A percentile compares a stretch with the other conserved stretches of the same genome.
These are phyloP conservation scores for Dentipellis sp. DNA, from an alignment of 768 basidiomycete genomes.

Conservation along the genomic window DNA sequence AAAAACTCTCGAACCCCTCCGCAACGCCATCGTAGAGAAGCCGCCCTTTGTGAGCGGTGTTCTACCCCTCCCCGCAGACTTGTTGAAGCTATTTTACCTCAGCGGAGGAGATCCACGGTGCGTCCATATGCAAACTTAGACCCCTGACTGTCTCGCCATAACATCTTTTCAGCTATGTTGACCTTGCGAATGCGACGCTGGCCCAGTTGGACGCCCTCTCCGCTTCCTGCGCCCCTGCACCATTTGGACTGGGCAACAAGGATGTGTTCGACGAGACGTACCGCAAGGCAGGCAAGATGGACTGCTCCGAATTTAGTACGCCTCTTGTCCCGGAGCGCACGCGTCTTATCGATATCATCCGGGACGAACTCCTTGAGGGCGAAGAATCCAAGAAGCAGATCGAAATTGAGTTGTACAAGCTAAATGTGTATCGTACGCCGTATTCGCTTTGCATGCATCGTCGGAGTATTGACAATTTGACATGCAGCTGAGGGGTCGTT, in stretches of 20 bases:
- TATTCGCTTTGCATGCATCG: background rate
- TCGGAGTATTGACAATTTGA: background rate
- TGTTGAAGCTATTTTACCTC: slow-evolving; percentile 8
- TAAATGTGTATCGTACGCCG: slow-evolving; percentile 2
- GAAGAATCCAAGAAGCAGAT: background rate
- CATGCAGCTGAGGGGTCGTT: slow-evolving; percentile 19
- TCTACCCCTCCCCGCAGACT: background rate
- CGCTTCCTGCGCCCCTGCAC: slow-evolving; percentile 27
- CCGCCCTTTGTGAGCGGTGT: slow-evolving; percentile 8
- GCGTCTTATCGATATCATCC: background rate
- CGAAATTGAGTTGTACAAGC: slow-evolving; percentile 1
- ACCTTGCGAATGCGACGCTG: slow-evolving; percentile 1
- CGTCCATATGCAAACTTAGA: background rate
- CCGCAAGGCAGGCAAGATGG: slow-evolving; percentile 3
- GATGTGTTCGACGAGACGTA: slow-evolving; percentile 2
- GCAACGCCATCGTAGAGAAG: background rate
- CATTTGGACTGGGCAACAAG: slow-evolving; percentile 23
- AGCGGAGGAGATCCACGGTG: slow-evolving; percentile 1
- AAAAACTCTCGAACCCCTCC: background rate
- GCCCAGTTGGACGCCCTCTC: slow-evolving; percentile 19
- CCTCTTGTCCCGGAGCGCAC: slow-evolving; percentile 2
- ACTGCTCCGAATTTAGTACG: background rate
- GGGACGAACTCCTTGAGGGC: slow-evolving; percentile 1
- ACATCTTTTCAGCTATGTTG: slow-evolving; percentile 4
- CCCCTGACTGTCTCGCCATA: background rate